These are phyloP conservation scores for Ambrosiella xylebori DNA, from an alignment of 2,329 filamentous ascomycete genomes.

Conservation along the genomic window DNA sequence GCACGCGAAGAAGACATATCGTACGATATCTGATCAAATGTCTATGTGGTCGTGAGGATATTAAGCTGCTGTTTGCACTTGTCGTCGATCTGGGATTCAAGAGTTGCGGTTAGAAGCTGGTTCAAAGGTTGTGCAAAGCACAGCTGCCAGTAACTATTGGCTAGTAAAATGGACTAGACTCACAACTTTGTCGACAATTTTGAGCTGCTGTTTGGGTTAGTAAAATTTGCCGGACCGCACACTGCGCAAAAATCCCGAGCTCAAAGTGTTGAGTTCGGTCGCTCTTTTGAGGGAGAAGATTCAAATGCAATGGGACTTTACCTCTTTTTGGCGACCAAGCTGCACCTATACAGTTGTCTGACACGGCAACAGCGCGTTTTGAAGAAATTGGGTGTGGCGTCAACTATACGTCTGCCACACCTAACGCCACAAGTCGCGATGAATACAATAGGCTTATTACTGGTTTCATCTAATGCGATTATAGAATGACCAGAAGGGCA, in stretches of 20 bases:
- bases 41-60: neutral
- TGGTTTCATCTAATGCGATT: slow-evolving; percentile 7
- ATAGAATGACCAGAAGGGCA: slow-evolving; percentile 1
- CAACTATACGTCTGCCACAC: neutral
- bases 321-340: neutral
- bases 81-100: neutral
- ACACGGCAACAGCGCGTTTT: slow-evolving; percentile 6
- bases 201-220: neutral
- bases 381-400: neutral
- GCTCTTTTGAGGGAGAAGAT: neutral
- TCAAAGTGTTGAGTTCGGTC: neutral
- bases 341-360: neutral
- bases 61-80: neutral
- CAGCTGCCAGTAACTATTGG: neutral
- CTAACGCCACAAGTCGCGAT: slow-evolving; percentile 2
- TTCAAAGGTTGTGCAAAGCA: neutral
- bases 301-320: neutral
- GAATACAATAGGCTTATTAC: neutral
- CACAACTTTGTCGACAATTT: neutral
- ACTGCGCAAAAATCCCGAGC: neutral
- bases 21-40: neutral
- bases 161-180: neutral
- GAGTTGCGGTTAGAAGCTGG: neutral
- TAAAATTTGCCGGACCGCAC: neutral
- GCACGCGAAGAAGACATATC: slow-evolving; percentile 3